Conservation (phyloP, 2,329 filamentous ascomycete species). For the Colletotrichum sp. region DNA sequence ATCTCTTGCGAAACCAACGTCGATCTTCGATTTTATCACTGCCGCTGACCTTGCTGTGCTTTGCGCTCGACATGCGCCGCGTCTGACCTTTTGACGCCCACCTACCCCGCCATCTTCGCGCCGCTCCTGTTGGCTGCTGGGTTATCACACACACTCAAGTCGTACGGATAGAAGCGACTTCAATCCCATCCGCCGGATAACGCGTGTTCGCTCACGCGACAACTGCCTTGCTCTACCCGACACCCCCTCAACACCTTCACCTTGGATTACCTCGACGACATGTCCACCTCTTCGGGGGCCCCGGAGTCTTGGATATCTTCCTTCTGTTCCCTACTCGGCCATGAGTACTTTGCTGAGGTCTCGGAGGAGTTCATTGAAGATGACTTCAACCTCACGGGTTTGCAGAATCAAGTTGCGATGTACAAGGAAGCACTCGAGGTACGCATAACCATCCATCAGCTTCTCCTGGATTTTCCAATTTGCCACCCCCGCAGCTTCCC, state of each 20-base stretch:
- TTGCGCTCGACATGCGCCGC: conserved; percentile 19
- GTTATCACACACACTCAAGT: background rate
- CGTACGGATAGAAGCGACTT: background rate
- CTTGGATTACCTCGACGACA: conserved; percentile 31
- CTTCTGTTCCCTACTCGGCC: conserved; percentile 92
- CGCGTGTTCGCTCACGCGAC: conserved; percentile 2
- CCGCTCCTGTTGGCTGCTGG: conserved; percentile 7
- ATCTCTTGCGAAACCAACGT: background rate
- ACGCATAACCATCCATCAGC: conserved; percentile 22
- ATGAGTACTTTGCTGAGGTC: conserved; percentile 99
- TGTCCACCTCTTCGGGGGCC: conserved; percentile 66
- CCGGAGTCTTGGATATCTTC: conserved; percentile 97
- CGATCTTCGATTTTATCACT: background rate
- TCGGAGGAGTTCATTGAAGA: conserved; percentile 99
- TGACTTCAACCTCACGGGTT: conserved; percentile 97
- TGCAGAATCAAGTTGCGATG: conserved; percentile 95
- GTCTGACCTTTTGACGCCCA: conserved; percentile 8
- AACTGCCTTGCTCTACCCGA: background rate
- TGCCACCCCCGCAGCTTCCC: background rate
- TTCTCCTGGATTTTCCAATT: background rate
- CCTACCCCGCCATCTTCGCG: conserved; percentile 20
- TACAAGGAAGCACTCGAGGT: conserved; percentile 97
- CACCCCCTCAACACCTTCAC: conserved; percentile 26
- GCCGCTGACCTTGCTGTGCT: background rate
- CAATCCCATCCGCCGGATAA: background rate